Evolutionary conservation across 148 eudicot genomes (phyloP), one percentile per base, ranked within the genome.

Genomic region (Arctostaphylos glauca): DNA sequence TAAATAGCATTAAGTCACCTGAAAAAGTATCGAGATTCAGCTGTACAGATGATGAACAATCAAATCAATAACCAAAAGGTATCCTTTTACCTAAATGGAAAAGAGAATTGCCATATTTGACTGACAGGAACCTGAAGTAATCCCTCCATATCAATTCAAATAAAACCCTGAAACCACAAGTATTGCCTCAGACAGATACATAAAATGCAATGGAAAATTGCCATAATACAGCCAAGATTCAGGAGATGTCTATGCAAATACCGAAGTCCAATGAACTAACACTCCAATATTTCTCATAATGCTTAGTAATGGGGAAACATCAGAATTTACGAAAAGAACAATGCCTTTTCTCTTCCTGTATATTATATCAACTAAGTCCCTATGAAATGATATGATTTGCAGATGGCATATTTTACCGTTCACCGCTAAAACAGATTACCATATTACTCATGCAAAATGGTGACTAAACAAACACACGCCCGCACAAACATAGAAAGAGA

Each of bases 61-160:
- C 66, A 82, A 82, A 77, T 38, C 55, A 5, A 41, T 1, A 43
- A 44, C 2, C 15, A 41, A n/a, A 74, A 50, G 50, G 15, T 3
- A 48, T 6, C 43, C 3, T 21, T 52, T 67, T 93, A 96, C 98
- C 98, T 81, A 78, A 74, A 82, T 91, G 93, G 79, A 96, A 96
- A 21, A 96, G 85, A 43, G 93, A 91, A 85, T 94, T 96, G 59
- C 97, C 91, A 48, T 74, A 90, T 88, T 94, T 96, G 85, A 96
- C 88, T 52, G 98, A 94, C 43, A 96, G 83, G 84, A 96, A 96
- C 86, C 97, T 85, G 89, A 96, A 96, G 91, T 96, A 96, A 88
- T 96, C 98, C 82, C 98, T 91, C 98, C 98, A 96, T 86, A 96
- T 89, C 85, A 96, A 81, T 80, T 96, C 98, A 66, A 96, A 96